Percentiles rank a stretch among this genome's conserved stretches.
Conservation (phyloP, 2,329 filamentous ascomycete genomes). For the Monosporascus sp. region DNA sequence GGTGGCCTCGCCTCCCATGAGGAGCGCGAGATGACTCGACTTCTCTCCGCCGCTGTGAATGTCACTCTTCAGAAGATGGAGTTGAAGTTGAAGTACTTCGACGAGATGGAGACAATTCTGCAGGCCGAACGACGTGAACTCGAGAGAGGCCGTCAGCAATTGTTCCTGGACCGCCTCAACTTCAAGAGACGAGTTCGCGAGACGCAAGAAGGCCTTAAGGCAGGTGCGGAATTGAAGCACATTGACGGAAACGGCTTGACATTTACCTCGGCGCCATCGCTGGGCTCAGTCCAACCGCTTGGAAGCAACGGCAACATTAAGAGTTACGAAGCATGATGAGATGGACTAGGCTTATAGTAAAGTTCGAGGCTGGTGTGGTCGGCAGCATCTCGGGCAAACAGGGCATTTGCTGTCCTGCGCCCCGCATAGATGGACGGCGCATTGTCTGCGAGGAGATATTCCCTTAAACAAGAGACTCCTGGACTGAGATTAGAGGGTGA, state of each 20-base stretch:
- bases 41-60: slow-evolving; percentile 89
- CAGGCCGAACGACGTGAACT: slow-evolving; percentile 90
- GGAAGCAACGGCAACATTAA: slow-evolving; percentile 52
- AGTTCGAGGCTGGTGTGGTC: too few species aligned
- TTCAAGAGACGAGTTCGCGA: slow-evolving; percentile 85
- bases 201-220: slow-evolving; percentile 69
- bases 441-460: too few species aligned
- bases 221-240: slow-evolving; percentile 43
- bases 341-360: neutral
- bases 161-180: slow-evolving; percentile 85
- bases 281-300: slow-evolving; percentile 45
- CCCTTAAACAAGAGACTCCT: too few species aligned
- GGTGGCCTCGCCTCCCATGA: slow-evolving; percentile 90
- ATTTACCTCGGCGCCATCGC: slow-evolving; percentile 42
- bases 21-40: slow-evolving; percentile 90
- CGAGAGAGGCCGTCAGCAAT: slow-evolving; percentile 83
- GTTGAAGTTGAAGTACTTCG: slow-evolving; percentile 91
- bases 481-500: too few species aligned
- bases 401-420: too few species aligned
- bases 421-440: too few species aligned
- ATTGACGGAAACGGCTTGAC: slow-evolving; percentile 47
- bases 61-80: slow-evolving; percentile 93
- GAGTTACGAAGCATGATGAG: slow-evolving; percentile 46
- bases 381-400: too few species aligned
- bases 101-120: slow-evolving; percentile 88